Evolutionary conservation across 1,139 yeast genomes (phyloP), one percentile per base, ranked within the genome.

Genomic region (Kodamaea ohmeri): DNA sequence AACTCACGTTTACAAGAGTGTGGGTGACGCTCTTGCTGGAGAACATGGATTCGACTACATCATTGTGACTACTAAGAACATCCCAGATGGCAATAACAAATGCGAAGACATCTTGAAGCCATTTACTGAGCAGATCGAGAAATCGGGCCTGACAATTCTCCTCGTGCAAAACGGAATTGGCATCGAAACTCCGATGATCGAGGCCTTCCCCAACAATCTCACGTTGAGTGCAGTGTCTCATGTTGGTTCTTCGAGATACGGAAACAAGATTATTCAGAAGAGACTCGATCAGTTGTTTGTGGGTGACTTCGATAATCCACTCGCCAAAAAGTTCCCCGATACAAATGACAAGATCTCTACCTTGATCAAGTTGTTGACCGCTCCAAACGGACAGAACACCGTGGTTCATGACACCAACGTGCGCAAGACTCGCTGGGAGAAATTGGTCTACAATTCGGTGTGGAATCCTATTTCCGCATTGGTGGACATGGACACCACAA

Each of bases 91-190:
- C 2, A 66, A 71, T 38, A 63, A 65, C 37, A 45, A 50, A 4
- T 69, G 83, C 37, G 87, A 80, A 48, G 78, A 80, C 17, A 61
- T 83, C 33, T 71, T 83, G 40, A 67, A 58, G 19, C 78, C 83
- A 1, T 85, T 78, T 1, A 75, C 81, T 19, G 58, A 68, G 7
- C 50, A 63, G 4, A 25, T 40, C 25, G 35, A 40, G 19, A 17
- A 32, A 7, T 13, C 17, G 12, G 58, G 63, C 20, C 37, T 48
- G 12, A 37, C 32, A 9, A 42, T 48, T 25, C 14, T 48, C 9
- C 50, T 48, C 24, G 36, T 83, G 30, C 92, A 85, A 58, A 85
- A 85, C 52, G 95, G 95, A 2, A 65, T 83, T 40, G 88, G 80
- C 26, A 82, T 83, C 44, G 95, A 86, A 54, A 64, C 63, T 39